Percentiles rank a stretch among this genome's conserved stretches.
These are phyloP conservation scores for Geranomyces variabilis DNA, from an alignment of 192 early-diverging fungal genomes.

Conservation along the genomic window DNA sequence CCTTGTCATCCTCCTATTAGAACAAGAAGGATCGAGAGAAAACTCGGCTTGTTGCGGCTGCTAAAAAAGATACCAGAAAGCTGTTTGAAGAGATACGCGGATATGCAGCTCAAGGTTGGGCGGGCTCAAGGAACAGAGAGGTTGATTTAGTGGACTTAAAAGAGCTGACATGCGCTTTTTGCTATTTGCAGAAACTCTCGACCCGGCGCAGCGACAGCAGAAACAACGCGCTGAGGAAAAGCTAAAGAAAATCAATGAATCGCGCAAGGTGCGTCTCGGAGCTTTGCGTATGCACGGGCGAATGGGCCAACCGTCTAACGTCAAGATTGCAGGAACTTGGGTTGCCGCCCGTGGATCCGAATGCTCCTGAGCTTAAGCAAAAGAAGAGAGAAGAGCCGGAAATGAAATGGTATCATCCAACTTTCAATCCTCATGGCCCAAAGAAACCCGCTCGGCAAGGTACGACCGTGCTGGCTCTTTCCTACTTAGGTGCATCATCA, in stretches of 20 bases:
- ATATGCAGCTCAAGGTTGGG: conserved; percentile 15
- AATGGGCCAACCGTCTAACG: too few species aligned
- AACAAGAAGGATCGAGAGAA: conserved; percentile 69
- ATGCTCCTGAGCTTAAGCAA: conserved; percentile 22
- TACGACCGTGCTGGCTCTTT: not conserved
- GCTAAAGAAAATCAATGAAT: conserved; percentile 59
- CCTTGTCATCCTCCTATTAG: conserved; percentile 30
- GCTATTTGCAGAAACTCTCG: not conserved
- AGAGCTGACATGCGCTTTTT: not conserved
- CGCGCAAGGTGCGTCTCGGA: conserved; percentile 43
- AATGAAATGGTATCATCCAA: conserved; percentile 51
- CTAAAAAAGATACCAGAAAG: conserved; percentile 61
- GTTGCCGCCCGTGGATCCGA: conserved; percentile 15
- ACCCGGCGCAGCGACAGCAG: conserved; percentile 39
- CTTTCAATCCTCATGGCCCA: conserved; percentile 50
- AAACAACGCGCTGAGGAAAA: conserved; percentile 50
- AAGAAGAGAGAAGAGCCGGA: conserved; percentile 29
- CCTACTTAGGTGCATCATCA: not conserved
- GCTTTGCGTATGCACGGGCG: too few species aligned
- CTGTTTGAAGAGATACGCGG: conserved; percentile 53
- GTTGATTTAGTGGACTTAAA: not conserved
- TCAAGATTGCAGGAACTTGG: conserved; percentile 2
- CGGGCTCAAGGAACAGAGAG: too few species aligned
- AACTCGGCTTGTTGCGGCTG: conserved; percentile 51
- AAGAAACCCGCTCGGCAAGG: conserved; percentile 33